These are phyloP conservation scores for Emergomyces orientalis DNA, from an alignment of 2,329 filamentous ascomycete species.

Conservation along the genomic window DNA sequence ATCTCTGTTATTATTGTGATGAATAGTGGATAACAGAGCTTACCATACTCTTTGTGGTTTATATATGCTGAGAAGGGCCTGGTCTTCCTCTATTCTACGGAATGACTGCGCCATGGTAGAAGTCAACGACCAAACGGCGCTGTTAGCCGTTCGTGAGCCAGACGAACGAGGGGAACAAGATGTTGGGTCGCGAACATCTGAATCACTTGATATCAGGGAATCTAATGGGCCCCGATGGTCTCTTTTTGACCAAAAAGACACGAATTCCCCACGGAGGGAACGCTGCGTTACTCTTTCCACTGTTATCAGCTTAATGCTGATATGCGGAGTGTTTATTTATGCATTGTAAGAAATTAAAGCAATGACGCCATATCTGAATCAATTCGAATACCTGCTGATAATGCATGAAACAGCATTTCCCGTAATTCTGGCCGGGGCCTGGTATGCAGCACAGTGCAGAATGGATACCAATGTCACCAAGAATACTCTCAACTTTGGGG, in stretches of 20 bases:
- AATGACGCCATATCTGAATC: background rate
- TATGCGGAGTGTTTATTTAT: background rate
- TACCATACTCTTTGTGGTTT: background rate
- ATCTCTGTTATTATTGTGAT: background rate
- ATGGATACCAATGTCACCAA: constrained; percentile 55
- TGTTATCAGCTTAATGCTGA: background rate
- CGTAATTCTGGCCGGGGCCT: background rate
- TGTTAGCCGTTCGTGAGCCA: background rate
- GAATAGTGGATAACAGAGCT: too few relatives aligned
- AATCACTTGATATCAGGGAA: constrained; percentile 18
- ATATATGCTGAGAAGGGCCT: background rate
- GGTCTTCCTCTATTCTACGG: background rate
- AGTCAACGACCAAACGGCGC: constrained; percentile 3
- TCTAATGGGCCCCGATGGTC: background rate
- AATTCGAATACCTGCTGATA: background rate
- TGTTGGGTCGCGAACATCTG: constrained; percentile 12
- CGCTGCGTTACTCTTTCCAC: background rate
- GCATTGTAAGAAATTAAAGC: constrained; percentile 1
- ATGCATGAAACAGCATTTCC: background rate
- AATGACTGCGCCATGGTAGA: constrained; percentile 1
- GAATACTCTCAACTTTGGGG: constrained; percentile 65
- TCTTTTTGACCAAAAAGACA: background rate
- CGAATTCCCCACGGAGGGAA: background rate
- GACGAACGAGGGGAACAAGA: background rate
- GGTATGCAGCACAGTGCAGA: constrained; percentile 44